A percentile compares a stretch with the other conserved stretches of the same genome.
Conservation (phyloP, 371 early-diverging fungal genomes). For the Mucor saturninus region DNA sequence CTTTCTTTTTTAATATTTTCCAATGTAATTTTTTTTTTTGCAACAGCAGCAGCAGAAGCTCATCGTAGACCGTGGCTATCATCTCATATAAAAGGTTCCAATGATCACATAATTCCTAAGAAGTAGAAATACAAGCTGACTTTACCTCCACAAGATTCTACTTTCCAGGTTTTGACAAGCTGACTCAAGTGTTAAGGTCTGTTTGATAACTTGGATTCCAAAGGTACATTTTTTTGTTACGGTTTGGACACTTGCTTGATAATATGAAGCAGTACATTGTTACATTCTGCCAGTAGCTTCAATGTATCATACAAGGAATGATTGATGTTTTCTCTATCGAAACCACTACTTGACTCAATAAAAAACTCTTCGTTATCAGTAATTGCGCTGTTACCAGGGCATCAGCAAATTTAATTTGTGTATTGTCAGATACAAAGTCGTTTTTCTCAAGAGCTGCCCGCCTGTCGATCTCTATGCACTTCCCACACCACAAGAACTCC, state of each 20-base stretch:
- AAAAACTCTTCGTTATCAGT: conserved; percentile 15
- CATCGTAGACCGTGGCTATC: conserved; percentile 7
- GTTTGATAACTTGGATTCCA: conserved; percentile 18
- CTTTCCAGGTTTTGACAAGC: conserved; percentile 4
- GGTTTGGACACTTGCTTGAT: conserved; percentile 14
- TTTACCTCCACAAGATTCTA: conserved; percentile 14
- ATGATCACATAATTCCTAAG: conserved; percentile 7
- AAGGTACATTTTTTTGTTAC: conserved; percentile 14
- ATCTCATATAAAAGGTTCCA: conserved; percentile 11
- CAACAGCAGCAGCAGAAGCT: too few relatives aligned
- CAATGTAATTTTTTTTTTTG: too few relatives aligned
- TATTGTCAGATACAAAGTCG: neutral
- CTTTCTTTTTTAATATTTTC: too few relatives aligned
- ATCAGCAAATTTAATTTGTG: conserved; percentile 14
- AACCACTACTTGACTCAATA: conserved; percentile 16
- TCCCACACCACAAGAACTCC: too few relatives aligned
- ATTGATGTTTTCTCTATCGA: conserved; percentile 12
- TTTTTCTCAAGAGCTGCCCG: conserved; percentile 1
- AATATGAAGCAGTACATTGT: conserved; percentile 8
- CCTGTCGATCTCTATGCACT: too few relatives aligned
- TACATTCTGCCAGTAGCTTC: conserved; percentile 19
- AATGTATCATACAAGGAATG: conserved; percentile 22
- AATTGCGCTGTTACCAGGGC: conserved; percentile 8
- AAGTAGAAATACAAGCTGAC: conserved; percentile 5
- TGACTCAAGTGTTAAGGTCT: conserved; percentile 8